Conservation (phyloP, 768 basidiomycete genomes). For the Mycena vitilis region DNA sequence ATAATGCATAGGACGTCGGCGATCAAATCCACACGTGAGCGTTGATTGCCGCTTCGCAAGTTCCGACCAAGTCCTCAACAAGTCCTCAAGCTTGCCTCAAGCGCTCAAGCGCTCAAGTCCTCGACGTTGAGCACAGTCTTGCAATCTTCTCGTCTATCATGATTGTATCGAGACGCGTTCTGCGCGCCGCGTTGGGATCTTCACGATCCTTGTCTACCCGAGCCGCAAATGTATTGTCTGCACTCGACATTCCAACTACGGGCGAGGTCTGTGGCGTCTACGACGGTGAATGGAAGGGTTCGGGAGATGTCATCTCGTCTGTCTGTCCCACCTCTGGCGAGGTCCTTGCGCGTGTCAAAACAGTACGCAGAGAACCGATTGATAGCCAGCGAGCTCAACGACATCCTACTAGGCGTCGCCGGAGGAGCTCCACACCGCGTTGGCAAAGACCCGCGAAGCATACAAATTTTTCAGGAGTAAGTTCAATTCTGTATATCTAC, state of each 20-base stretch:
- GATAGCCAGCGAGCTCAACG: constrained; percentile 26
- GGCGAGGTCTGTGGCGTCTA: constrained; percentile 80
- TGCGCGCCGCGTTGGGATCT: constrained; percentile 31
- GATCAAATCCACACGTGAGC: no score
- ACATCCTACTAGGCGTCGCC: constrained; percentile 69
- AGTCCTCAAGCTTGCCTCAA: no score
- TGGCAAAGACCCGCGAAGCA: constrained; percentile 81
- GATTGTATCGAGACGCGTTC: constrained; percentile 44
- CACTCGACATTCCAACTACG: constrained; percentile 69
- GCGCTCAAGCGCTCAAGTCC: no score
- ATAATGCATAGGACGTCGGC: no score
- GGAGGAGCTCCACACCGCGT: constrained; percentile 74
- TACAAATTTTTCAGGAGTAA: constrained; percentile 71
- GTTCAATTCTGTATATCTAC: constrained; percentile 33
- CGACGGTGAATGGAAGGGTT: constrained; percentile 84
- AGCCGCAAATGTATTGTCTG: constrained; percentile 74
- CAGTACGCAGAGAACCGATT: constrained; percentile 57
- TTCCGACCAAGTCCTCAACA: no score
- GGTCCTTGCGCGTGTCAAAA: constrained; percentile 77
- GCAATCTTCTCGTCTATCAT: constrained; percentile 32
- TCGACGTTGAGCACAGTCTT: neutral
- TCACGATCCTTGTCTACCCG: constrained; percentile 72
- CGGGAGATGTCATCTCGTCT: constrained; percentile 76
- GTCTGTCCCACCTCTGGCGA: constrained; percentile 92
- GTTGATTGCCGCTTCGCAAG: no score